phyloP scores from a whole-genome alignment of 345 rosid species.

The Melaleuca quinquenervia region DNA sequence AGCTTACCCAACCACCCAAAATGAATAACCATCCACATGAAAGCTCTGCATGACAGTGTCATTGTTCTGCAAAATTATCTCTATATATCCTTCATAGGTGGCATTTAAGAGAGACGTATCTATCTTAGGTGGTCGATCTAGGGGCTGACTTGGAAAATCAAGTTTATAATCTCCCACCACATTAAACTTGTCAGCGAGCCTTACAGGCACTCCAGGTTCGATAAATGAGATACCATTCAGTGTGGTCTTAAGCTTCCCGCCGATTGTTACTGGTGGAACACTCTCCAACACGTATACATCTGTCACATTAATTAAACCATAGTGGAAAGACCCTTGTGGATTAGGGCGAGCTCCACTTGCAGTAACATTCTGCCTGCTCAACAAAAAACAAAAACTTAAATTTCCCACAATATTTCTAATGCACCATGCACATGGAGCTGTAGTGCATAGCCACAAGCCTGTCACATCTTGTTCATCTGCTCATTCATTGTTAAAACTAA shows the following conservation, averaged over 20 bases:
- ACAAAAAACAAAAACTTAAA: neutral
- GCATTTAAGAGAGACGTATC: conserved; percentile 78
- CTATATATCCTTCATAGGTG: conserved; percentile 80
- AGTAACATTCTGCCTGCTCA: conserved; percentile 62
- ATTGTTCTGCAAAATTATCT: conserved; percentile 77
- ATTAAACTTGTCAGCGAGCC: conserved; percentile 59
- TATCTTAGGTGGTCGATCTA: conserved; percentile 32
- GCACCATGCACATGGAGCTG: neutral
- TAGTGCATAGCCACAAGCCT: neutral
- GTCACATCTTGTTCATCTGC: neutral
- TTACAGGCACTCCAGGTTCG: conserved; percentile 56
- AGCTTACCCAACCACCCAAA: conserved; percentile 81
- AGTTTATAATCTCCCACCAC: conserved; percentile 84
- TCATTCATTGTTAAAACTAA: neutral
- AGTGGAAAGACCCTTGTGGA: conserved; percentile 94
- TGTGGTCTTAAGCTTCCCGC: conserved; percentile 56
- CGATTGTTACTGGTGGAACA: conserved; percentile 52
- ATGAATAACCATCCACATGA: conserved; percentile 78
- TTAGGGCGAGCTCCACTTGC: conserved; percentile 99
- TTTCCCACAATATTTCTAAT: neutral
- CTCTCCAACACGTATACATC: conserved; percentile 52
- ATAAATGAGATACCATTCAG: conserved; percentile 80
- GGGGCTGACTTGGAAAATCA: conserved; percentile 76
- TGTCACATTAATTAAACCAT: conserved; percentile 76
- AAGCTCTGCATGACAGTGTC: conserved; percentile 88